Evolutionary conservation across 2,329 filamentous ascomycete species (phyloP).

Genomic region (Trichoderma sp.): DNA sequence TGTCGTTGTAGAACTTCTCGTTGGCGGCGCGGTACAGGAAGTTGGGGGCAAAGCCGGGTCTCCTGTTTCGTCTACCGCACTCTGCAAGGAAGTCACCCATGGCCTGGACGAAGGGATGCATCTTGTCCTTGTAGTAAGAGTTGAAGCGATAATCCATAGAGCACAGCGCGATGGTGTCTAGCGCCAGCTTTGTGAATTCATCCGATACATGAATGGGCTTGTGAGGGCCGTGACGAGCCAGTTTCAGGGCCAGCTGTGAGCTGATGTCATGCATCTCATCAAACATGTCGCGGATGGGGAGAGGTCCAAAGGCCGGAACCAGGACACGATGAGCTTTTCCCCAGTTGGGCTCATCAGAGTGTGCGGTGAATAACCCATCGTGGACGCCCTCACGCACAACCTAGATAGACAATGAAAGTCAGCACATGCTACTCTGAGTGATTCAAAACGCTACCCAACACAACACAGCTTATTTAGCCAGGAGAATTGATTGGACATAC

Average conservation of each 20-base stretch:
- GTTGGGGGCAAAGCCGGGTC: slow-evolving; percentile 45
- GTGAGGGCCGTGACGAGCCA: slow-evolving; percentile 61
- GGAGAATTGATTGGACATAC: slow-evolving; percentile 27
- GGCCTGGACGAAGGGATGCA: slow-evolving; percentile 68
- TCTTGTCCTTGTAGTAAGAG: slow-evolving; percentile 65
- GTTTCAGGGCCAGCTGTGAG: slow-evolving; percentile 64
- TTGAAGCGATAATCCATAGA: slow-evolving; percentile 74
- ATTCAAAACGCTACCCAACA: not conserved
- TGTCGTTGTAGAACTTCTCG: slow-evolving; percentile 53
- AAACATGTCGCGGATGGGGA: slow-evolving; percentile 68
- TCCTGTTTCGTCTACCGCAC: slow-evolving; percentile 49
- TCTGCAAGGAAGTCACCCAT: slow-evolving; percentile 65
- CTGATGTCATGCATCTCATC: slow-evolving; percentile 68
- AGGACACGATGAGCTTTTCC: slow-evolving; percentile 64
- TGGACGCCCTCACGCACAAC: slow-evolving; percentile 59
- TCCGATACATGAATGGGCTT: slow-evolving; percentile 59
- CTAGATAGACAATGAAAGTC: slow-evolving; percentile 21
- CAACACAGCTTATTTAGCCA: not conserved
- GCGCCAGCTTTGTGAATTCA: slow-evolving; percentile 69
- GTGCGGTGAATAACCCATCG: slow-evolving; percentile 66
- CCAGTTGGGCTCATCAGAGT: slow-evolving; percentile 58
- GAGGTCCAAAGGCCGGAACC: slow-evolving; percentile 67
- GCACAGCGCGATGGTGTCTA: slow-evolving; percentile 71
- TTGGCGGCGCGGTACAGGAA: slow-evolving; percentile 50
- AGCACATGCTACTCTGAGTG: not conserved